phyloP scores from a whole-genome alignment of 1,284 basidiomycete genomes.

The Malassezia slooffiae region DNA sequence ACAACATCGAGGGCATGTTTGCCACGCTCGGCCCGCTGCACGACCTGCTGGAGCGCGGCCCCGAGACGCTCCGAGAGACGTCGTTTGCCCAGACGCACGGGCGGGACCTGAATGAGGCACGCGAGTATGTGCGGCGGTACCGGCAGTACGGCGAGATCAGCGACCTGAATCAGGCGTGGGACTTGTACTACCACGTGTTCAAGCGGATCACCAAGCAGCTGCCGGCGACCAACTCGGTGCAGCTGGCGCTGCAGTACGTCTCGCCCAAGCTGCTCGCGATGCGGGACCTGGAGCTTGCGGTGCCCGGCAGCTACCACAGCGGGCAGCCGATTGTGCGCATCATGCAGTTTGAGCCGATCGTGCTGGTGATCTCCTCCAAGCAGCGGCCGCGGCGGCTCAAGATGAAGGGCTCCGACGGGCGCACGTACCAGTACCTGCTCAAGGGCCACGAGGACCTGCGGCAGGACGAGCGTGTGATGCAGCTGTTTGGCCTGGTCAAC shows the following conservation, averaged over 20 bases:
- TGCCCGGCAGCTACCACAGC: conserved; percentile 90
- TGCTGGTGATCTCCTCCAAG: conserved; percentile 86
- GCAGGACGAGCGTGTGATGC: conserved; percentile 99
- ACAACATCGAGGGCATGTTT: conserved; percentile 99
- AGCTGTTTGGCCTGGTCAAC: conserved; percentile 93
- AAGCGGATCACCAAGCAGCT: conserved; percentile 92
- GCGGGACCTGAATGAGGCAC: conserved; percentile 83
- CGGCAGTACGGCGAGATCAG: conserved; percentile 69
- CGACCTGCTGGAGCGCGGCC: conserved; percentile 88
- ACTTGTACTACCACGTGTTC: conserved; percentile 93
- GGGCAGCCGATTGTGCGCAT: conserved; percentile 79
- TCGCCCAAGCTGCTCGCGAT: conserved; percentile 84
- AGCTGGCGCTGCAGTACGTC: conserved; percentile 88
- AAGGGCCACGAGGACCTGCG: conserved; percentile 99
- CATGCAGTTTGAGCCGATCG: conserved; percentile 52
- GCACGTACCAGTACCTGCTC: conserved; percentile 81
- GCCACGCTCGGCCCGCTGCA: conserved; percentile 84
- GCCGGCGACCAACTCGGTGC: conserved; percentile 65
- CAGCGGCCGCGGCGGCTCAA: conserved; percentile 85
- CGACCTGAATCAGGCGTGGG: conserved; percentile 98
- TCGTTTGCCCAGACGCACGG: conserved; percentile 93
- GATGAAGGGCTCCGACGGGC: conserved; percentile 80
- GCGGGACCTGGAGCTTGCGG: conserved; percentile 79
- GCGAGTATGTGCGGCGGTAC: conserved; percentile 80
- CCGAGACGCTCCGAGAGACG: conserved; percentile 85